Evolutionary conservation across 2,329 filamentous ascomycete species (phyloP).

Genomic region (Drechmeria coniospora): DNA sequence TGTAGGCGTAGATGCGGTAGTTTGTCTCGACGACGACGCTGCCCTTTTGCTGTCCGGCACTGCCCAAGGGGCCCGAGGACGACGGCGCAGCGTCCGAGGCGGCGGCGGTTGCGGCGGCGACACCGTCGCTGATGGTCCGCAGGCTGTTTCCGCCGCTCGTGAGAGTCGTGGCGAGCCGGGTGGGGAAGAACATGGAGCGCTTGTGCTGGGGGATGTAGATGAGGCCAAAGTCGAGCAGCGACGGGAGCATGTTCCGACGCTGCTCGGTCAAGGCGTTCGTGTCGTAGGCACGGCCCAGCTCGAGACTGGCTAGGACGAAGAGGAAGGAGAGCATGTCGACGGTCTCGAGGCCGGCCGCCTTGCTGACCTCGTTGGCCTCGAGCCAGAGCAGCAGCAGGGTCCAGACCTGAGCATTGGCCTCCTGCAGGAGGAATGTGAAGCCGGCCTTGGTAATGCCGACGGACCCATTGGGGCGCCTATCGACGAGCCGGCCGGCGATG

Average conservation of each 20-base stretch:
- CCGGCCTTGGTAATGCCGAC: conserved; percentile 80
- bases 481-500: conserved; percentile 65
- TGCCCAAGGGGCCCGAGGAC: conserved; percentile 22
- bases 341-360: conserved; percentile 56
- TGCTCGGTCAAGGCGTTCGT: conserved; percentile 68
- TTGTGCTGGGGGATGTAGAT: conserved; percentile 55
- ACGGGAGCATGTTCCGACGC: conserved; percentile 77
- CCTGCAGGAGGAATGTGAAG: conserved; percentile 88
- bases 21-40: conserved; percentile 97
- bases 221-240: conserved; percentile 83
- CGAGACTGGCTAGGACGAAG: conserved; percentile 85
- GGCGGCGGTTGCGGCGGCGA: conserved; percentile 48
- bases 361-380: conserved; percentile 52
- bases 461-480: conserved; percentile 44
- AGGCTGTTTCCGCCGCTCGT: conserved; percentile 68
- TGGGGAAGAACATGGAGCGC: conserved; percentile 64
- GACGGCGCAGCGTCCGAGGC: conserved; percentile 20
- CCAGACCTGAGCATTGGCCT: conserved; percentile 95
- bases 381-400: conserved; percentile 87
- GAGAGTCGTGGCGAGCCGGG: conserved; percentile 82
- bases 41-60: conserved; percentile 40
- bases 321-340: conserved; percentile 93
- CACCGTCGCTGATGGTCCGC: conserved; percentile 51
- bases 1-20: conserved; percentile 95
- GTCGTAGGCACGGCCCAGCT: conserved; percentile 82